Base-by-base conservation (phyloP, 805 yeast species). In the Suhomyces prunicola region DNA sequence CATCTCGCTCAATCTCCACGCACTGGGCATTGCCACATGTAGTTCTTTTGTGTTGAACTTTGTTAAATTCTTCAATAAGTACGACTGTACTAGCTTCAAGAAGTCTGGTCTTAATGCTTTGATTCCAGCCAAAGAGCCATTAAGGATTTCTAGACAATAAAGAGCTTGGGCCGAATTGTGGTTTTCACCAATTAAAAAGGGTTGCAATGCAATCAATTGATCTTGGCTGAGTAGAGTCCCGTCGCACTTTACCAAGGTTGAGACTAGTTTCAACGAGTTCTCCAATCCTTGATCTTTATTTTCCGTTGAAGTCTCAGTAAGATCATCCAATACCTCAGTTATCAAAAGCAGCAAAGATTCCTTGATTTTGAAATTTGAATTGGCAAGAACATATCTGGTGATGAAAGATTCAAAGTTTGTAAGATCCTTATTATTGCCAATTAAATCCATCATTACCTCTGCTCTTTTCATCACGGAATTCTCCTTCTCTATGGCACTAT, bases 21-120 rank as follows among this genome's bases (percentile, higher is more conserved):
- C 68, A 52, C 89, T 77, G 1, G 91, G 90, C 65, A 89, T 79
- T 0, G 93, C 96, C 61, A 85, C 85, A n/a, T 81, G 81, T 7
- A 89, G 66, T 58, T 88, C 94, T 53, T 65, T 73, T 0, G 78
- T 75, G 49, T 77, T 80, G 68, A 86, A 80, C 55, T 81, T 85
- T 2, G 92, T 85, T 31, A 89, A 65, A 31, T 81, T 70, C 33
- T 72, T 72, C 55, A 88, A 63, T n/a, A 89, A 60, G 2, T 81
- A 73, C 0, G 73, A 60, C 62, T 83, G 86, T 13, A 85, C 74
- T 8, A 75, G 78, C 22, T 65, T 56, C 26, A 83, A 60, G 59
- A 84, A 86, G 2, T 72, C 76, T 0, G 80, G 77, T 47, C 85
- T 78, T 46, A 87, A 69, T 5, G 79, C 68, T 0, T 63, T 59